phyloP scores from a whole-genome alignment of 805 yeast genomes.

The Kuraishia ogatae region DNA sequence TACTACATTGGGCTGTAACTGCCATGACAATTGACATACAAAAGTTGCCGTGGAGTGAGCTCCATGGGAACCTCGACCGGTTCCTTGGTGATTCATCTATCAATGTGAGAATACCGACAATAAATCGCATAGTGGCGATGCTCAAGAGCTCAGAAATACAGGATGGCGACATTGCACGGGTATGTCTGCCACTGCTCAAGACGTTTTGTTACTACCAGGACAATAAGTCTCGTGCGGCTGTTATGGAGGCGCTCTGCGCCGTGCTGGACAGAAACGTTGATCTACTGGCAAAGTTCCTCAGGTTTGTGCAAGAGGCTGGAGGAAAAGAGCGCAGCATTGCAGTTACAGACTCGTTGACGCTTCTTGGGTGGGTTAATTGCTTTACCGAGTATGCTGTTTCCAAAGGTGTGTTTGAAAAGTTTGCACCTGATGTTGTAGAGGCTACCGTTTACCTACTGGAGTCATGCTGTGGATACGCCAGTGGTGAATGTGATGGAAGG shows the following conservation, averaged over 20 bases:
- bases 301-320: conserved; percentile 28
- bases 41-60: neutral
- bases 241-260: conserved; percentile 28
- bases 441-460: conserved; percentile 31
- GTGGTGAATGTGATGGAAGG: conserved; percentile 15
- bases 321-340: conserved; percentile 35
- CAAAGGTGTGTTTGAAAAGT: conserved; percentile 13
- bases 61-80: neutral
- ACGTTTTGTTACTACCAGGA: conserved; percentile 42
- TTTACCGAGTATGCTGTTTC: conserved; percentile 21
- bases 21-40: conserved; percentile 1
- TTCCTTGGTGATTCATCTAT: conserved; percentile 23
- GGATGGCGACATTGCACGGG: conserved; percentile 16
- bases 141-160: conserved; percentile 12
- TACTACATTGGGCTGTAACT: neutral
- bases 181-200: conserved; percentile 30
- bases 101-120: conserved; percentile 24
- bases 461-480: conserved; percentile 24
- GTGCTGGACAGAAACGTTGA: conserved; percentile 24
- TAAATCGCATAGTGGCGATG: conserved; percentile 21
- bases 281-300: conserved; percentile 26
- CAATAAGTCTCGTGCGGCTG: conserved; percentile 33
- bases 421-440: conserved; percentile 14
- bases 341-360: conserved; percentile 43
- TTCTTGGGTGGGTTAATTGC: conserved; percentile 48